Evolutionary conservation across 768 basidiomycete species (phyloP).

Genomic region (Psilocybe subaeruginosa): DNA sequence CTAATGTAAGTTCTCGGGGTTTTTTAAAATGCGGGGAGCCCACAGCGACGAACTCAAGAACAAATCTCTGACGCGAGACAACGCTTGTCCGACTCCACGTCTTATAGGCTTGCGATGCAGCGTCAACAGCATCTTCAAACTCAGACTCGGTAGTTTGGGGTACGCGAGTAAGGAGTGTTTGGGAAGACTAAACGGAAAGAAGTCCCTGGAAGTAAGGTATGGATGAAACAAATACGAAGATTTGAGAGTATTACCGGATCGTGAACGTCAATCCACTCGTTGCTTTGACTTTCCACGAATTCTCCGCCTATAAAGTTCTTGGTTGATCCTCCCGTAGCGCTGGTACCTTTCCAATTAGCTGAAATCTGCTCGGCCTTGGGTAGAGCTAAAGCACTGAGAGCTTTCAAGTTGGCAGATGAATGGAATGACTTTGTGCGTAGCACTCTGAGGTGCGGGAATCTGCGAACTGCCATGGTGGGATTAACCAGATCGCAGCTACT

Average conservation of each 20-base stretch:
- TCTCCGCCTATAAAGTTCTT: slow-evolving; percentile 93
- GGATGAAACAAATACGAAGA: background rate
- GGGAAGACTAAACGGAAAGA: slow-evolving; percentile 66
- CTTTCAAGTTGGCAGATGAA: slow-evolving; percentile 46
- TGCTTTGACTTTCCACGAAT: slow-evolving; percentile 80
- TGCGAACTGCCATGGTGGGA: slow-evolving; percentile 33
- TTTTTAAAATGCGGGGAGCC: background rate
- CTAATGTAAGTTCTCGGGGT: slow-evolving; percentile 2
- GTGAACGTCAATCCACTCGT: slow-evolving; percentile 82
- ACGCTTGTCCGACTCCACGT: slow-evolving; percentile 88
- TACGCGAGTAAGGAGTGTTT: slow-evolving; percentile 85
- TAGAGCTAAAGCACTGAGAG: slow-evolving; percentile 57
- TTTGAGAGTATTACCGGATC: slow-evolving; percentile 70
- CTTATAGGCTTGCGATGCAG: slow-evolving; percentile 85
- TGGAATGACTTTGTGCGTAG: slow-evolving; percentile 39
- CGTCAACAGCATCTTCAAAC: slow-evolving; percentile 81
- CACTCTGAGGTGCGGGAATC: slow-evolving; percentile 33
- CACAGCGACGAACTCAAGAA: slow-evolving; percentile 74
- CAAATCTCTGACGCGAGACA: slow-evolving; percentile 84
- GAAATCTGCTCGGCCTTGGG: slow-evolving; percentile 72
- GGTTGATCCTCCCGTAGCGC: slow-evolving; percentile 80
- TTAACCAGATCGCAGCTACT: background rate
- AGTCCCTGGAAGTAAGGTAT: slow-evolving; percentile 5
- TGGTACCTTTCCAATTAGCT: slow-evolving; percentile 85
- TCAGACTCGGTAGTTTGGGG: slow-evolving; percentile 86